phyloP scores from a whole-genome alignment of 2,329 filamentous ascomycete species.

The Camptophora hylomeconis region DNA sequence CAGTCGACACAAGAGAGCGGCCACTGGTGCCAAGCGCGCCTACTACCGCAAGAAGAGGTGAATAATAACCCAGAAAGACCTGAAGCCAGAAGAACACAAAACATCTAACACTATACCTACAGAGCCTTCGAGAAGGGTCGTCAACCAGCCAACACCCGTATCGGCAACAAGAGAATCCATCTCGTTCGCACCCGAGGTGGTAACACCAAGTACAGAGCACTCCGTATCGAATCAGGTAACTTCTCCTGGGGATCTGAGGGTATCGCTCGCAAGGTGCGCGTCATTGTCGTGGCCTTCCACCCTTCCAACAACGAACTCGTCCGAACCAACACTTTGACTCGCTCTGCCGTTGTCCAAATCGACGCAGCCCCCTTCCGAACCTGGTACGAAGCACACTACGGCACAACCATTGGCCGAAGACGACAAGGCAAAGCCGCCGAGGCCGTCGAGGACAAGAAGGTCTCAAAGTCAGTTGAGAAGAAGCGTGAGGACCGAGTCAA shows the following conservation, averaged over 20 bases:
- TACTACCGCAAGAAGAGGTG: slow-evolving; percentile 62
- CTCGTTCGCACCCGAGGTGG: slow-evolving; percentile 93
- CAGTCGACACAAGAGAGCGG: slow-evolving; percentile 99
- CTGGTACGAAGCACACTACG: slow-evolving; percentile 99
- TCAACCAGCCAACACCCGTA: slow-evolving; percentile 99
- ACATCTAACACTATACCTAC: slow-evolving; percentile 49
- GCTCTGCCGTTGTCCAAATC: slow-evolving; percentile 95
- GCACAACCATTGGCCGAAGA: slow-evolving; percentile 75
- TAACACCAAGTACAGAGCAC: slow-evolving; percentile 99
- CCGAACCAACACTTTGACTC: slow-evolving; percentile 99
- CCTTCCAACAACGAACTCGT: slow-evolving; percentile 99
- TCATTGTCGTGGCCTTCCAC: slow-evolving; percentile 97
- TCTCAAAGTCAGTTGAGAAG: slow-evolving; percentile 89
- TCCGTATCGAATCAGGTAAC: slow-evolving; percentile 97
- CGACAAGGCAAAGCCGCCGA: slow-evolving; percentile 58
- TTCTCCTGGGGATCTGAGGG: slow-evolving; percentile 99
- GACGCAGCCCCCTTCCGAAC: slow-evolving; percentile 98
- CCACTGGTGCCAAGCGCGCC: slow-evolving; percentile 94
- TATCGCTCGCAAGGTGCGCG: slow-evolving; percentile 95
- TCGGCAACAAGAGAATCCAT: slow-evolving; percentile 92
- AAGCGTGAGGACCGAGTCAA: slow-evolving; percentile 87
- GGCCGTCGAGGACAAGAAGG: slow-evolving; percentile 54
- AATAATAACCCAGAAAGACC: slow-evolving; percentile 14
- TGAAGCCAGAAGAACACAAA: neutral
- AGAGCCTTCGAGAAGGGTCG: slow-evolving; percentile 99